Evolutionary conservation across 2,329 filamentous ascomycete genomes (phyloP), one percentile per base, ranked within the genome.

Genomic region (Elsinoe necatrix): DNA sequence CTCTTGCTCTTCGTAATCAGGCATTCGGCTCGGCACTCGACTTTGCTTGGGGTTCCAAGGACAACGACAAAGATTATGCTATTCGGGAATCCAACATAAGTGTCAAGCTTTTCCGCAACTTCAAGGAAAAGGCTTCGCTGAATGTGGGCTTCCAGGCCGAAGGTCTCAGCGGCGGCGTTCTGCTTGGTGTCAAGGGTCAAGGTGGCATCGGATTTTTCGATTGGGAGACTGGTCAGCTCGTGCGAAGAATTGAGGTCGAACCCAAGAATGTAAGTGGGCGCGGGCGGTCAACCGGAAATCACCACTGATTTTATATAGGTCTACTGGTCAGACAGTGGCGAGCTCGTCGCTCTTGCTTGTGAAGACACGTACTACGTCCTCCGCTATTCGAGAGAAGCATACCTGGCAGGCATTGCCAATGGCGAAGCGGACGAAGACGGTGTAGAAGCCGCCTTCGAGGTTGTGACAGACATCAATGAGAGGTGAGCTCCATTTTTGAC

Each of bases 21-120:
- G 90, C 90, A 2, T 98, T 98, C 67, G 93, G 93, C 20, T 91
- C 89, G 39, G 93, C 92, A 5, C 76, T 97, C 54, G 93, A 98
- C 73, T 98, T 98, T 70, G 91, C 88, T 9, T 98, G 93, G 93
- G 92, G 87, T 0, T 89, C 88, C 43, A 96, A 95, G 73, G 92
- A 96, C 58, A 95, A 96, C 73, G 95, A 89, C 75, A 97, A 96
- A 71, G 93, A 98, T 71, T 97, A 95, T 68, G 93, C 93, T 37
- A 97, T 98, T 64, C 86, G 93, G 34, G 93, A 98, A 73, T 96
- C 91, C 3, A 75, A 87, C 25, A 95, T 92, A 50, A 95, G 87
- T 66, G 90, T 98, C 66, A 96, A 96, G 78, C 84, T 97, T 34
- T 97, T 93, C 80, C 92, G 93, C 73, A 97, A 97, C 73, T 97